Evolutionary conservation across 2,329 filamentous ascomycete genomes (phyloP).

Genomic region (Fusarium pseudonygamai): DNA sequence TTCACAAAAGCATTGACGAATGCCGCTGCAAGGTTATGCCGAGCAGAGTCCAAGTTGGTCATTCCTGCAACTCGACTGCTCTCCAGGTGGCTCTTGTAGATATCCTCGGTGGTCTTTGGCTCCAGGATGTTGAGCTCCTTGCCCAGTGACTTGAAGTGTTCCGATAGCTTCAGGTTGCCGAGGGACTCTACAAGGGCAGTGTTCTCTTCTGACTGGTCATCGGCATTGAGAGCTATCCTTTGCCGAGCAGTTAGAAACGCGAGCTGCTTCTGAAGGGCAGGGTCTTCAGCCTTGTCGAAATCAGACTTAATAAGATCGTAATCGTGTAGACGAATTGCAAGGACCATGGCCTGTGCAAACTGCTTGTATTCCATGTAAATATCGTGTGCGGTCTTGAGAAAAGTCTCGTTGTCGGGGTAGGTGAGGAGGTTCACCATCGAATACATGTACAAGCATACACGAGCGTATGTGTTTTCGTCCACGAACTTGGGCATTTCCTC

Average conservation of each 20-base stretch:
- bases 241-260: conserved; percentile 93
- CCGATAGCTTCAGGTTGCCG: conserved; percentile 86
- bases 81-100: conserved; percentile 99
- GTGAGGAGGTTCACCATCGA: conserved; percentile 98
- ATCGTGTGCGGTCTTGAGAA: conserved; percentile 89
- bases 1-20: conserved; percentile 99
- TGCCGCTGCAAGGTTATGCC: conserved; percentile 93
- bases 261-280: conserved; percentile 88
- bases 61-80: conserved; percentile 91
- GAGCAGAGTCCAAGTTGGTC: conserved; percentile 93
- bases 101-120: conserved; percentile 96
- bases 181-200: conserved; percentile 82
- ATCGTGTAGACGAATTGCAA: conserved; percentile 94
- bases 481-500: conserved; percentile 88
- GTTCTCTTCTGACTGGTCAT: conserved; percentile 74
- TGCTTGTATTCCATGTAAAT: conserved; percentile 96
- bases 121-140: conserved; percentile 98
- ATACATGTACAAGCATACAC: conserved; percentile 97
- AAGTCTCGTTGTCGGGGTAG: conserved; percentile 96
- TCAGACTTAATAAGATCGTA: conserved; percentile 82
- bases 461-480: conserved; percentile 90
- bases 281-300: conserved; percentile 82
- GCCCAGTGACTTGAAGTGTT: conserved; percentile 91
- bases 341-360: conserved; percentile 89
- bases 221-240: conserved; percentile 81